phyloP scores from a whole-genome alignment of 2,329 filamentous ascomycete species.

The Colletotrichum spinosum region DNA sequence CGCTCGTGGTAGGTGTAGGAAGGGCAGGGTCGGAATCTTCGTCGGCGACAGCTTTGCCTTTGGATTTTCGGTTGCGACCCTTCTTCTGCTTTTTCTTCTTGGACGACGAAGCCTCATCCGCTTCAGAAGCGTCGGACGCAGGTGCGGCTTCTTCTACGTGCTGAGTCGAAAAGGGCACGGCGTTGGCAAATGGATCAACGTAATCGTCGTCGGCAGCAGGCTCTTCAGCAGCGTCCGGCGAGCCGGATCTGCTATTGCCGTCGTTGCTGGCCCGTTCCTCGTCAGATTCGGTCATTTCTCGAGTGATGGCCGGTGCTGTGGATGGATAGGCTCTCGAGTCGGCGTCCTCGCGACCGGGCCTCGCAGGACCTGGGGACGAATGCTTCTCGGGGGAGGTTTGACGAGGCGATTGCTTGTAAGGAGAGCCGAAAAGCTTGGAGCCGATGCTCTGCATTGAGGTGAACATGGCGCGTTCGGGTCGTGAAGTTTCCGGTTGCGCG shows the following conservation, averaged over 20 bases:
- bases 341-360: conserved; percentile 9
- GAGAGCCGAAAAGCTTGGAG: background rate
- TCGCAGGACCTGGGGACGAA: conserved; percentile 30
- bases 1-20: conserved; percentile 10
- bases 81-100: conserved; percentile 26
- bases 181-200: conserved; percentile 26
- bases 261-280: no score
- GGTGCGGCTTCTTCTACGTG: background rate
- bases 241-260: no score
- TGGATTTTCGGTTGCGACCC: conserved; percentile 16
- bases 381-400: conserved; percentile 20
- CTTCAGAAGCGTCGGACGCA: no score
- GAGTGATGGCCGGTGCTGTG: conserved; percentile 22
- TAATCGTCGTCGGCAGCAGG: conserved; percentile 14
- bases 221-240: no score
- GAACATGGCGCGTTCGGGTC: conserved; percentile 21
- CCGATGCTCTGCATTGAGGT: conserved; percentile 26
- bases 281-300: background rate
- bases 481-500: no score
- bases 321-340: conserved; percentile 4
- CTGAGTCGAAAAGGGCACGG: conserved; percentile 32
- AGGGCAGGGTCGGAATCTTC: conserved; percentile 4
- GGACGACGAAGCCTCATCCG: background rate
- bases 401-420: no score
- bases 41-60: conserved; percentile 1